Evolutionary conservation across 768 basidiomycete genomes (phyloP).

Genomic region (Tricholoma saponaceum): DNA sequence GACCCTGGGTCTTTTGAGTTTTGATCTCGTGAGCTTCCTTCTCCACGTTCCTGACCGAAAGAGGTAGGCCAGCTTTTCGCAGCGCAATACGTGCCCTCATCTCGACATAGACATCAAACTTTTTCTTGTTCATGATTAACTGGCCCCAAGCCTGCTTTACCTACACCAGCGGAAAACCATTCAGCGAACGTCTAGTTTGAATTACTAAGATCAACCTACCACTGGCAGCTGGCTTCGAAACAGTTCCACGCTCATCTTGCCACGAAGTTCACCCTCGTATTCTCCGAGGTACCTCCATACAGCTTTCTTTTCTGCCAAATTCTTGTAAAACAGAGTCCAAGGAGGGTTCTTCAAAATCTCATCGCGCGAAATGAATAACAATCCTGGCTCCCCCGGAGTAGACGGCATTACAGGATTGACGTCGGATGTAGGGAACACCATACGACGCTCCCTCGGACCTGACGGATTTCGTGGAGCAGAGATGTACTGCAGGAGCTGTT

Average conservation of each 20-base stretch:
- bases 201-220: neutral
- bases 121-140: no score
- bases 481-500: conserved; percentile 14
- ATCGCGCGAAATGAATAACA: conserved; percentile 24
- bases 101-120: no score
- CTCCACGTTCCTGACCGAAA: no score
- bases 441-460: neutral
- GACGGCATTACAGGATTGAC: conserved; percentile 24
- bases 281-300: conserved; percentile 26
- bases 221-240: conserved; percentile 8
- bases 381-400: conserved; percentile 20
- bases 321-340: conserved; percentile 21
- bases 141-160: no score
- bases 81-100: no score
- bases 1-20: no score
- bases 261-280: conserved; percentile 15
- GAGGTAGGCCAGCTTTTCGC: no score
- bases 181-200: neutral
- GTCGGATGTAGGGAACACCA: conserved; percentile 18
- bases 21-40: no score
- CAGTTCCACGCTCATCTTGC: conserved; percentile 15
- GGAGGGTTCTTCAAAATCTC: conserved; percentile 19
- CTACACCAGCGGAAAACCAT: neutral
- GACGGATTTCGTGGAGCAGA: conserved; percentile 3
- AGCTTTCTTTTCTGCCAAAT: neutral